These are phyloP conservation scores for Diaporthe vexans DNA, from an alignment of 2,329 filamentous ascomycete genomes.

Conservation along the genomic window DNA sequence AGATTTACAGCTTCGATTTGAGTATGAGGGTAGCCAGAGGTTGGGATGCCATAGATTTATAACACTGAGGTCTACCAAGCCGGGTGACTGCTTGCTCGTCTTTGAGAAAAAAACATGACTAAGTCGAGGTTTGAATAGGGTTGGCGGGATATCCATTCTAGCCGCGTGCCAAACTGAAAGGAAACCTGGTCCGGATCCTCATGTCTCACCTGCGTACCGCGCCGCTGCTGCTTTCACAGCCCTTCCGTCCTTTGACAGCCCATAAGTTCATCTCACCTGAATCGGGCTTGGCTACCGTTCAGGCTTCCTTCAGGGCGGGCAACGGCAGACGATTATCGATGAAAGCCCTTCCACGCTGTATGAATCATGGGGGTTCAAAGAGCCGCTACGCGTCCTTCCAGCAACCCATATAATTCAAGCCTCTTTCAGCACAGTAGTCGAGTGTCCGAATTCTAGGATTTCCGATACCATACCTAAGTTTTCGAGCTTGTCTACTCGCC, in stretches of 20 bases:
- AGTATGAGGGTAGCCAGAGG: not conserved
- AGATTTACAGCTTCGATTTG: not conserved
- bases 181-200: not conserved
- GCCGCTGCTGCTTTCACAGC: not conserved
- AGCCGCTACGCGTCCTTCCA: not conserved
- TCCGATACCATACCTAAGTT: not conserved
- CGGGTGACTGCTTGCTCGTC: no score
- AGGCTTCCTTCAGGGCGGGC: not conserved
- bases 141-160: not conserved
- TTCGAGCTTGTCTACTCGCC: not conserved
- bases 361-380: no score
- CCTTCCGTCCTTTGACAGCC: not conserved
- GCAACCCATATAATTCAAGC: no score
- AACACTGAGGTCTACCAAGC: no score
- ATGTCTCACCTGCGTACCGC: not conserved
- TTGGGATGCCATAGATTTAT: no score
- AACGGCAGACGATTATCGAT: not conserved
- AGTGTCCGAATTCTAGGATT: not conserved
- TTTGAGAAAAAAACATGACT: no score
- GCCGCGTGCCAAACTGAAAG: not conserved
- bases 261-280: not conserved
- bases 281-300: not conserved
- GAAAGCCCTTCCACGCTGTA: not conserved
- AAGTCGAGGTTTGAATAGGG: no score
- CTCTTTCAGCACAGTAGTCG: not conserved